A percentile compares a stretch with the other conserved stretches of the same genome.
These are phyloP conservation scores for Raddia guianensis DNA, from an alignment of 176 grass and related monocot genomes.

Conservation along the genomic window DNA sequence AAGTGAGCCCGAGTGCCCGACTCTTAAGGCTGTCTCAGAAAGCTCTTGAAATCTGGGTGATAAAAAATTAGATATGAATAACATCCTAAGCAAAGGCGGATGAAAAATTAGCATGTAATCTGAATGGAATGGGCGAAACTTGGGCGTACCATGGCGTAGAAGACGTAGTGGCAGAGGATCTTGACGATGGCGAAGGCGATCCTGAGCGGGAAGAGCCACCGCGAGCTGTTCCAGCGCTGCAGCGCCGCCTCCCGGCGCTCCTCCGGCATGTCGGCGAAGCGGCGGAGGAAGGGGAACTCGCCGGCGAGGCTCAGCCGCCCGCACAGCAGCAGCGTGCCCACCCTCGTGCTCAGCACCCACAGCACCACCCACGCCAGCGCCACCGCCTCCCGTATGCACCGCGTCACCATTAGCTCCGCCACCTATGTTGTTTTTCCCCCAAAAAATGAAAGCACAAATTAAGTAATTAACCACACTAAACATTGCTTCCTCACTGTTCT, in stretches of 20 bases:
- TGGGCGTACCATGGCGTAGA: constrained; percentile 68
- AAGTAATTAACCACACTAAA: no score
- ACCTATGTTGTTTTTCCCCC: constrained; percentile 41
- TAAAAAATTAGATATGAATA: no score
- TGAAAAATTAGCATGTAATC: not conserved
- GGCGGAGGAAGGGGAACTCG: constrained; percentile 59
- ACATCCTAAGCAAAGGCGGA: not conserved
- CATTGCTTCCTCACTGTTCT: no score
- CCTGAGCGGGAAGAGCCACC: constrained; percentile 53
- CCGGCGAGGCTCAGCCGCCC: constrained; percentile 42
- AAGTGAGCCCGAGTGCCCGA: no score
- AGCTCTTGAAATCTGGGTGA: no score
- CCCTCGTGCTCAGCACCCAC: constrained; percentile 69
- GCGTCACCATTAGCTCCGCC: constrained; percentile 68
- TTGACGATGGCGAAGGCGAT: constrained; percentile 69
- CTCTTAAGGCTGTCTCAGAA: no score
- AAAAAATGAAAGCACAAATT: no score
- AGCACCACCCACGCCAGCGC: constrained; percentile 64
- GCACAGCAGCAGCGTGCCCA: constrained; percentile 77
- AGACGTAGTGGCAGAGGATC: constrained; percentile 62
- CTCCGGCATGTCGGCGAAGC: constrained; percentile 68
- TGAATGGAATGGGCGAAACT: not conserved
- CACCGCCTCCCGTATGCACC: constrained; percentile 49
- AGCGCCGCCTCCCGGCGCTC: constrained; percentile 57
- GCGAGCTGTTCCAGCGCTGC: constrained; percentile 60